A percentile compares a stretch with the other conserved stretches of the same genome.
Evolutionary conservation across 805 yeast species (phyloP).

Genomic region (Dipodascus albidus): DNA sequence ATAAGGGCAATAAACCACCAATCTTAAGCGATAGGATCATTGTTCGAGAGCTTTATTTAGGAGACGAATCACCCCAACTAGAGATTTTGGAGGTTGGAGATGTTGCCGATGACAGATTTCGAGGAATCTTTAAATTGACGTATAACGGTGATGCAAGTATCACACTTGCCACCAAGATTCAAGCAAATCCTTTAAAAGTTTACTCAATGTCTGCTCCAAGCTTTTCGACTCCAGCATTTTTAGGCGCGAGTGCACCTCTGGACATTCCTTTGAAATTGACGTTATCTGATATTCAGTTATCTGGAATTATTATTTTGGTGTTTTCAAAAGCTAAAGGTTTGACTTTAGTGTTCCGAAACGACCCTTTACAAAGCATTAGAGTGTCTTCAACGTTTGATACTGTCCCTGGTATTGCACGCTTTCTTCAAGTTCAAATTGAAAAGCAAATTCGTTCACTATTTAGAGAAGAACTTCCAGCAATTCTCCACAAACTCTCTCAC

Average conservation of each 20-base stretch:
- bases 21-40: slow-evolving; percentile 58
- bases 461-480: slow-evolving; percentile 73
- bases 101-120: slow-evolving; percentile 58
- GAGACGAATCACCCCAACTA: slow-evolving; percentile 59
- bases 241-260: slow-evolving; percentile 54
- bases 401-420: slow-evolving; percentile 72
- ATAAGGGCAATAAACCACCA: slow-evolving; percentile 51
- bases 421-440: slow-evolving; percentile 74
- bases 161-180: slow-evolving; percentile 66
- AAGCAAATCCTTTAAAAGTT: slow-evolving; percentile 73
- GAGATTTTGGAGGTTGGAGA: slow-evolving; percentile 81
- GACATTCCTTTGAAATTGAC: slow-evolving; percentile 71
- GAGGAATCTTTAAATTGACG: slow-evolving; percentile 71
- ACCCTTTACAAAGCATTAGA: slow-evolving; percentile 72
- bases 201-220: slow-evolving; percentile 34
- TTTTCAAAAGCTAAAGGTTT: slow-evolving; percentile 73
- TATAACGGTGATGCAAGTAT: slow-evolving; percentile 68
- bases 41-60: slow-evolving; percentile 62
- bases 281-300: slow-evolving; percentile 55
- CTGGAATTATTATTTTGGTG: slow-evolving; percentile 77
- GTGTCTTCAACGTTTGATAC: slow-evolving; percentile 82
- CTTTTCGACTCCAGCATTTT: slow-evolving; percentile 58
- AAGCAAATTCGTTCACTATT: slow-evolving; percentile 68
- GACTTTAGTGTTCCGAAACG: slow-evolving; percentile 79
- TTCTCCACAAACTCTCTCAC: slow-evolving; percentile 64